Base-by-base conservation (phyloP, 2,329 filamentous ascomycete species). In the Talaromyces amestolkiae region DNA sequence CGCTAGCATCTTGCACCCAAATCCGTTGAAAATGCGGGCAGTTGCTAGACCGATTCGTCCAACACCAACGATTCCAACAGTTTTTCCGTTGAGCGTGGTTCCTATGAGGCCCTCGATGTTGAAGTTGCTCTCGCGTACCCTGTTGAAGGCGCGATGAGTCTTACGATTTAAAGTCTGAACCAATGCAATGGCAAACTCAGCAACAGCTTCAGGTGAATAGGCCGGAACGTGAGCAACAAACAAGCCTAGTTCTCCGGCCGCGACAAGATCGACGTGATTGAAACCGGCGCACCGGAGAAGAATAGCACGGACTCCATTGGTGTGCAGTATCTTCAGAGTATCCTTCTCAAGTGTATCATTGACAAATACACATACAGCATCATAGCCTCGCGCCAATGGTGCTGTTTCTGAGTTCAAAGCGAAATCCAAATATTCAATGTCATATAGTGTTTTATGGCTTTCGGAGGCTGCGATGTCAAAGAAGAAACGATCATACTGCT, bases 61-160 rank as follows among this genome's bases (percentile, higher is more conserved):
- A 0, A 86, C 85, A 33, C 89, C 89, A 1, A 91, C 75, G 54
- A 91, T 77, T 7, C 89, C 89, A 3, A 90, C 87, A 1, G 87
- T 90, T 39, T 61, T 88, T 56, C 87, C 86, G 70, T 83, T 73
- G 17, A 91, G 78, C 1, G 87, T 90, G 54, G 77, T 80, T 2
- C 88, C 88, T 17, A 86, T 69, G 5, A 79, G 70, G 1, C 88
- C 88, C 67, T 88, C 83, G 37, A 91, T 83, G 53, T 82, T 84
- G 73, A 90, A 91, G 74, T 91, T 90, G 59, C 85, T 87, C 74
- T 90, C 87, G 51, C 87, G 85, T 22, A 89, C 87, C 31, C 88
- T 85, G 73, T 87, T 89, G 76, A 88, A 90, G 3, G 88, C 86
- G 24, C 86, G 85, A 74, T 90, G 88, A 15, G 86, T 89, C 72